Conservation (phyloP, 495 filamentous ascomycete genomes). For the Lophium mytilinum region DNA sequence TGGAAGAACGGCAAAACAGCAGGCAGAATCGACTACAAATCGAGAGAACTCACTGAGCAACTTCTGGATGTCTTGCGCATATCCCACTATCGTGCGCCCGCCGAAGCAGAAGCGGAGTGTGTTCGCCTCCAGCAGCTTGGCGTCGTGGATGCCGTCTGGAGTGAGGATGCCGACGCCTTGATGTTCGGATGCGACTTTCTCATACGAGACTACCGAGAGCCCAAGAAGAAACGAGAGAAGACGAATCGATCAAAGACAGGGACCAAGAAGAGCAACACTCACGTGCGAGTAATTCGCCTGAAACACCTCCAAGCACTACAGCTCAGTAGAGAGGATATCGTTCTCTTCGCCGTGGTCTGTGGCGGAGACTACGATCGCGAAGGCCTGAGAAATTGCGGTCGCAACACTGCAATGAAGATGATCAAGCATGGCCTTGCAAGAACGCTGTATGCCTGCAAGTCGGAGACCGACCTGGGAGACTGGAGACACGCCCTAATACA, state of each 20-base stretch:
- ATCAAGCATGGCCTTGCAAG: conserved; percentile 8
- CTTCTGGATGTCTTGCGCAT: conserved; percentile 13
- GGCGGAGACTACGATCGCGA: conserved; percentile 26
- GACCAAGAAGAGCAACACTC: conserved; percentile 14
- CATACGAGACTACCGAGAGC: conserved; percentile 17
- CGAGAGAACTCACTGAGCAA: conserved; percentile 11
- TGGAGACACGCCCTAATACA: conserved; percentile 8
- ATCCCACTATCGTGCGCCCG: conserved; percentile 22
- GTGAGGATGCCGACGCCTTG: conserved; percentile 24
- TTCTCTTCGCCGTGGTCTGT: conserved; percentile 22
- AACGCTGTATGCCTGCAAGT: conserved; percentile 4
- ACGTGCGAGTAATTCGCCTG: conserved; percentile 12
- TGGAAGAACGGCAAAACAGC: conserved; percentile 16
- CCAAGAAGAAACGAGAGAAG: neutral
- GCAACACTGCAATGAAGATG: conserved; percentile 3
- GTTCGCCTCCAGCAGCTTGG: conserved; percentile 18
- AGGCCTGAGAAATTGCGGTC: conserved; percentile 25
- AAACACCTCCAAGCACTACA: conserved; percentile 5
- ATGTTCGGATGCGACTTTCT: conserved; percentile 28
- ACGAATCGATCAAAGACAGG: conserved; percentile 8
- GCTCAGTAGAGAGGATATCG: conserved; percentile 19
- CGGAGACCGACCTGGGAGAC: conserved; percentile 1
- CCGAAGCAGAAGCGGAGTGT: conserved; percentile 30
- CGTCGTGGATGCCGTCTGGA: conserved; percentile 28
- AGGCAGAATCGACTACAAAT: conserved; percentile 16